These are phyloP conservation scores for Serendipita sp. DNA, from an alignment of 1,284 basidiomycete genomes.

Conservation along the genomic window DNA sequence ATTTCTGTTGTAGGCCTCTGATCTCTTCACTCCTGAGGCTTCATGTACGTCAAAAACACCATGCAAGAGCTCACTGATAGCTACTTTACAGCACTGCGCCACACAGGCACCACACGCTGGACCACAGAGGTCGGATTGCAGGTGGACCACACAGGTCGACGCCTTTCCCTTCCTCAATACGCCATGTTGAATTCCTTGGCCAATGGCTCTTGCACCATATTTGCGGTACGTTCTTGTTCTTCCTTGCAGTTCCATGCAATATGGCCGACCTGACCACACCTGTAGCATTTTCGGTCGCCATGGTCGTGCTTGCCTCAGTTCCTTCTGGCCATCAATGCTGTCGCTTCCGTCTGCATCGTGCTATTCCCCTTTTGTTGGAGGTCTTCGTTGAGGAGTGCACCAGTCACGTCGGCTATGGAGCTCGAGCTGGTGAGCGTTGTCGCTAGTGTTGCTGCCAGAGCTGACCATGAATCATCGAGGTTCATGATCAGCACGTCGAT, in stretches of 20 bases:
- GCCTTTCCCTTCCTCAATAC: neutral
- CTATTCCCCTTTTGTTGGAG: neutral
- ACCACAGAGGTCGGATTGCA: neutral
- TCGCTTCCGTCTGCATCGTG: neutral
- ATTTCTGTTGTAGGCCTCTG: no score
- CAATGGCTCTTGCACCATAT: neutral
- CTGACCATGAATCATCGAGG: neutral
- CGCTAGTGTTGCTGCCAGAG: neutral
- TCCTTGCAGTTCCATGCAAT: neutral
- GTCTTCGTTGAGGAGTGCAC: neutral
- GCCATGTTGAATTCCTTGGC: neutral
- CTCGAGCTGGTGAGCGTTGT: neutral
- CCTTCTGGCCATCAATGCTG: neutral
- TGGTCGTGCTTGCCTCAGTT: neutral
- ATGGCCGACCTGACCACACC: neutral
- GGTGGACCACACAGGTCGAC: neutral
- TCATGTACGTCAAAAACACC: no score
- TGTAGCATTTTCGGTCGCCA: neutral
- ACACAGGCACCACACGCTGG: neutral
- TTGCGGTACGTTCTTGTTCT: neutral
- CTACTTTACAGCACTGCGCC: no score
- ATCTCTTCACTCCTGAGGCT: no score
- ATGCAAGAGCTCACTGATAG: no score
- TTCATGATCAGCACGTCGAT: neutral
- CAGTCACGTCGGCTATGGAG: neutral